Base-by-base conservation (phyloP, 2,329 filamentous ascomycete genomes). In the Apiospora hydei region DNA sequence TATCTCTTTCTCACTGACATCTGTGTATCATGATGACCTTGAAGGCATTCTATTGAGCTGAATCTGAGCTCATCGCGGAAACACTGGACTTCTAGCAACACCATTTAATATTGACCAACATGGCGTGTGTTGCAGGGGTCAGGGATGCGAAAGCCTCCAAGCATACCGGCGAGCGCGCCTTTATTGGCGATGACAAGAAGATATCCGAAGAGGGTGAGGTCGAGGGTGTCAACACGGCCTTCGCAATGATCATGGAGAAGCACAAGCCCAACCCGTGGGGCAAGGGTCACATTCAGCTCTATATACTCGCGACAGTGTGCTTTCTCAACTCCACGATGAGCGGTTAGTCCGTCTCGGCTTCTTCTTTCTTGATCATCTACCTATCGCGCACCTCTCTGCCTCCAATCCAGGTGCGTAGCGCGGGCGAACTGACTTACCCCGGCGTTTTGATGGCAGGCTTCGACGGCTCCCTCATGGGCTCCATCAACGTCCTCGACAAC, bases 401-500 rank as follows among this genome's bases (percentile, higher is more conserved):
- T 7, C 10, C 49, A 26, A 26, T n/a, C 4, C n/a, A 14, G 14
- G 83, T 79, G 71, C 73, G 76, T 69, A 21, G 4, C 2, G 2
- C 38, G 26, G 10, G 10, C 10, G 10, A 41, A 14, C 41, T 5
- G 26, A 67, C 47, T 69, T 43, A 67, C 66, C 66, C 47, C 1
- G 49, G n/a, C 49, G 13, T 18, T 41, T 41, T 47, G 4, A 34
- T 71, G 21, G 44, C 64, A 83, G 82, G 83, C 1, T 85, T 83
- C 47, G 83, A 85, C 57, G 80, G 82, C 43, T 82, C 82, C 0
- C 75, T 86, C 2, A 83, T 86, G 82, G 82, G 83, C 14, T 84
- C 82, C 13, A 82, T 86, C 66, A 86, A 86, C 74, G 82, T 82
- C 16, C 75, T 85, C 26, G 81, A 81, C 0, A 82, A 83, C 69